Evolutionary conservation across 352 stramenopile genomes (phyloP).

Genomic region (Pythium plurisporium): DNA sequence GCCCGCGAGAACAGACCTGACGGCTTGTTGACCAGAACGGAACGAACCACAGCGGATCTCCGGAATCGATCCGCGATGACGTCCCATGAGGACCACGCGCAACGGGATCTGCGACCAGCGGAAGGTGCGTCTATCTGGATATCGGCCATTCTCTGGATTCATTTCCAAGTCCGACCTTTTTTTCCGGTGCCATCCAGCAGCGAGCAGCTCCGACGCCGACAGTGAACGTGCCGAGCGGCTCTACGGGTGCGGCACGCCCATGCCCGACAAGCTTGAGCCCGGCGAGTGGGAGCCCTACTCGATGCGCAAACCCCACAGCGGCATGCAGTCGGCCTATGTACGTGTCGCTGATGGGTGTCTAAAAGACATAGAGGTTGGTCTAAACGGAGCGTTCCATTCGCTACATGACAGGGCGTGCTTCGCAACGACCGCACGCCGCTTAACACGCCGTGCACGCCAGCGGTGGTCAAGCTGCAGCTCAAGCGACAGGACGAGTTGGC

Average conservation of each 20-base stretch:
- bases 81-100: conserved; percentile 6
- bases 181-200: conserved; percentile 11
- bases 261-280: conserved; percentile 31
- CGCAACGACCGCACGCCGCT: conserved; percentile 74
- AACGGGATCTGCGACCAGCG: conserved; percentile 19
- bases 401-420: conserved; percentile 35
- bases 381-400: neutral
- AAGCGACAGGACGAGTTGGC: conserved; percentile 57
- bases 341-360: neutral
- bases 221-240: conserved; percentile 19
- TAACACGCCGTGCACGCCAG: conserved; percentile 81
- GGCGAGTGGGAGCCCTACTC: conserved; percentile 54
- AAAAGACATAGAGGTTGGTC: neutral
- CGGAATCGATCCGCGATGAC: conserved; percentile 1
- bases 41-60: neutral
- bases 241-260: conserved; percentile 20
- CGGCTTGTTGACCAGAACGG: neutral
- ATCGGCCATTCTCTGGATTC: no score
- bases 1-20: neutral
- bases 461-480: conserved; percentile 80
- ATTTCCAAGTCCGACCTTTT: no score
- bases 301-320: conserved; percentile 45
- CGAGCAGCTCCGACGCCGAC: conserved; percentile 19
- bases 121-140: conserved; percentile 8
- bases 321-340: conserved; percentile 43